phyloP scores from a whole-genome alignment of 345 rosid species.

The Geranium brycei region DNA sequence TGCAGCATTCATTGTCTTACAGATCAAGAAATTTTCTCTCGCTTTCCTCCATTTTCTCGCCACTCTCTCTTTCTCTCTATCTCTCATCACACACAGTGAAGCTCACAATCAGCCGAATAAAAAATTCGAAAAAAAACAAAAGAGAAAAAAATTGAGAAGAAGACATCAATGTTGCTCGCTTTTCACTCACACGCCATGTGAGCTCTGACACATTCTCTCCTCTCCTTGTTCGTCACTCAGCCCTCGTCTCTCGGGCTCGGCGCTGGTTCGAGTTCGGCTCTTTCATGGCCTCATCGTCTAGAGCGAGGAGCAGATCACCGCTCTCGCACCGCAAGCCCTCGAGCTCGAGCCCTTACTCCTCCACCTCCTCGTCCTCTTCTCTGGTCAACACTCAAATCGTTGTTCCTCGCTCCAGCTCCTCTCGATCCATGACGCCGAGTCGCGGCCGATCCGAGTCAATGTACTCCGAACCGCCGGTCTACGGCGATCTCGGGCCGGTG shows the following conservation, averaged over 20 bases:
- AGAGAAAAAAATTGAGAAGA: not conserved
- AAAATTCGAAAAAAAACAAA: not conserved
- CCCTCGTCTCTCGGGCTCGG: conserved; percentile 8
- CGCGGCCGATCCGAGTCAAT: conserved; percentile 53
- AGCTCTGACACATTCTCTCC: conserved; percentile 52
- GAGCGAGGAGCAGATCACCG: conserved; percentile 81
- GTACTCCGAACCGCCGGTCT: conserved; percentile 26
- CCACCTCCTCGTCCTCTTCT: conserved; percentile 69
- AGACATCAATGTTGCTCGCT: conserved; percentile 27
- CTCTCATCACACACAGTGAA: not conserved
- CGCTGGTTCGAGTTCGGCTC: conserved; percentile 2
- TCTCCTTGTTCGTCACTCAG: not conserved
- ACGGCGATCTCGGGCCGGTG: conserved; percentile 32
- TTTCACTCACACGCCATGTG: conserved; percentile 65
- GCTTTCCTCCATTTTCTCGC: conserved; percentile 1
- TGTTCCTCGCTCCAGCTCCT: conserved; percentile 49
- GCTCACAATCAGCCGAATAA: conserved; percentile 23
- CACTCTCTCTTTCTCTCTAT: conserved; percentile 14
- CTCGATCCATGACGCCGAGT: conserved; percentile 77
- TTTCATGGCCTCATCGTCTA: conserved; percentile 69
- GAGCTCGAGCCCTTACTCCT: conserved; percentile 62
- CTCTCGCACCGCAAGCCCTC: conserved; percentile 63
- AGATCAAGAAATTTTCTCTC: conserved; percentile 2
- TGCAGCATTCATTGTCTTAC: not conserved
- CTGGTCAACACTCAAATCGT: conserved; percentile 32